Percentiles rank a stretch among this genome's conserved stretches.
Evolutionary conservation across 495 filamentous ascomycete genomes (phyloP).

Genomic region (Penicillium manginii): DNA sequence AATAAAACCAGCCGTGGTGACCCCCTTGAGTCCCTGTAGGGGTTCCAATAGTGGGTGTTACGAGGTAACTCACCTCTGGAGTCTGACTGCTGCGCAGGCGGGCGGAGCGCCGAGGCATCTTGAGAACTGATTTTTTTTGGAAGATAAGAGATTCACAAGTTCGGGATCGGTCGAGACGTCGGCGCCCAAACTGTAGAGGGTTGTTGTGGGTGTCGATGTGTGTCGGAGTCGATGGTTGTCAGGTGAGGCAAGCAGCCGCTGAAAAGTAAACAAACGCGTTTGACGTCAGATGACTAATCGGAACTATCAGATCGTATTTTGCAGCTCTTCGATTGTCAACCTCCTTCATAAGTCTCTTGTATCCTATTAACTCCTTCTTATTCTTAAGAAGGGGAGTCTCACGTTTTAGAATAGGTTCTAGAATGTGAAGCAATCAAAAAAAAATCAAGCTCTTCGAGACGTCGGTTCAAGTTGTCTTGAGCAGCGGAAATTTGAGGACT

Average conservation of each 20-base stretch:
- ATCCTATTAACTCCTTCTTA: not conserved
- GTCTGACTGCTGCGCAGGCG: conserved; percentile 38
- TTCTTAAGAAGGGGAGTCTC: not conserved
- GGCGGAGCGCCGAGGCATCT: conserved; percentile 47
- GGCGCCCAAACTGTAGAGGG: not conserved
- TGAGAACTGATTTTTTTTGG: not conserved
- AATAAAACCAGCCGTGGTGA: not conserved
- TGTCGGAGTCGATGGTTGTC: conserved; percentile 9
- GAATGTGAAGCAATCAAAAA: too few relatives aligned
- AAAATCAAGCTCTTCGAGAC: too few relatives aligned
- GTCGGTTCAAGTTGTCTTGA: too few relatives aligned
- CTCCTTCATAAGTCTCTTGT: not conserved
- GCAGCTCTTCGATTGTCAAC: too few relatives aligned
- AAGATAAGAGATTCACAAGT: not conserved
- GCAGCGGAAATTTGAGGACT: too few relatives aligned
- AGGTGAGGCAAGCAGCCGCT: conserved; percentile 14
- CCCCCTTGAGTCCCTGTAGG: conserved; percentile 11
- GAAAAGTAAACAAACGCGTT: conserved; percentile 37
- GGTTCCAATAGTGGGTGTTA: conserved; percentile 21
- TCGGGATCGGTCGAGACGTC: not conserved
- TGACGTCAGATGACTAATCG: conserved; percentile 39
- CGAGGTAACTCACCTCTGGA: conserved; percentile 35
- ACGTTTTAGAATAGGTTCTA: too few relatives aligned
- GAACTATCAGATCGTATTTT: not conserved
- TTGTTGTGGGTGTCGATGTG: conserved; percentile 10